A percentile compares a stretch with the other conserved stretches of the same genome.
Conservation (phyloP, 225 moss, liverwort and hornwort species). For the Rhytidiadelphus loreus region DNA sequence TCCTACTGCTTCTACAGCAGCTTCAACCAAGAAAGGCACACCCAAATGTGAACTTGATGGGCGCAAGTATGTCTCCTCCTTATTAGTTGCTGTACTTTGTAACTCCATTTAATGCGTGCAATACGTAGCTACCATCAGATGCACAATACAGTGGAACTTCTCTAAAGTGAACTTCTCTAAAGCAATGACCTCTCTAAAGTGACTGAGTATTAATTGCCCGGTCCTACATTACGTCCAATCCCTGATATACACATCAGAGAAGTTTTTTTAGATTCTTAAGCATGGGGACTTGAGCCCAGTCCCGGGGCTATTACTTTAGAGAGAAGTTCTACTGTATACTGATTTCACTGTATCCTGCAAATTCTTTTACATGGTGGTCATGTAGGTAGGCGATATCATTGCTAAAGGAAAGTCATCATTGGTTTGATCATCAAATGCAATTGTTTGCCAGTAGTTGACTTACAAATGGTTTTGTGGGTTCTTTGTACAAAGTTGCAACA, state of each 20-base stretch:
- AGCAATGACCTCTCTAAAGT: too few relatives aligned
- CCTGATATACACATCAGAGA: too few relatives aligned
- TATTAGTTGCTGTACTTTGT: neutral
- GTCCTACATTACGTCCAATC: too few relatives aligned
- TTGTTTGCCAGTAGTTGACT: neutral
- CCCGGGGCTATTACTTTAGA: too few relatives aligned
- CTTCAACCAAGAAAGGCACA: conserved; percentile 37
- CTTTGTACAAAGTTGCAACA: neutral
- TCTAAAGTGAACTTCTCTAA: too few relatives aligned
- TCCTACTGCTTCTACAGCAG: conserved; percentile 13
- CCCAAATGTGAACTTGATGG: conserved; percentile 86
- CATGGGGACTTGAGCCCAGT: too few relatives aligned
- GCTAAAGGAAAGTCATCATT: neutral
- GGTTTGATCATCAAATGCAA: neutral
- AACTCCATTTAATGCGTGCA: neutral
- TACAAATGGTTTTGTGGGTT: neutral
- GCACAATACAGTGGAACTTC: too few relatives aligned
- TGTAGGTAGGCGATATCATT: neutral
- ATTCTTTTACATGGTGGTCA: neutral
- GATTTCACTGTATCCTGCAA: neutral
- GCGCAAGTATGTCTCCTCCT: conserved; percentile 58
- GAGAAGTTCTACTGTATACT: too few relatives aligned
- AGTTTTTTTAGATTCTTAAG: too few relatives aligned
- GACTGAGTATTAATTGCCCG: too few relatives aligned
- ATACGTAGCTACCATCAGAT: neutral